Conservation (phyloP, 768 basidiomycete species). For the Thelephora ganbajun region DNA sequence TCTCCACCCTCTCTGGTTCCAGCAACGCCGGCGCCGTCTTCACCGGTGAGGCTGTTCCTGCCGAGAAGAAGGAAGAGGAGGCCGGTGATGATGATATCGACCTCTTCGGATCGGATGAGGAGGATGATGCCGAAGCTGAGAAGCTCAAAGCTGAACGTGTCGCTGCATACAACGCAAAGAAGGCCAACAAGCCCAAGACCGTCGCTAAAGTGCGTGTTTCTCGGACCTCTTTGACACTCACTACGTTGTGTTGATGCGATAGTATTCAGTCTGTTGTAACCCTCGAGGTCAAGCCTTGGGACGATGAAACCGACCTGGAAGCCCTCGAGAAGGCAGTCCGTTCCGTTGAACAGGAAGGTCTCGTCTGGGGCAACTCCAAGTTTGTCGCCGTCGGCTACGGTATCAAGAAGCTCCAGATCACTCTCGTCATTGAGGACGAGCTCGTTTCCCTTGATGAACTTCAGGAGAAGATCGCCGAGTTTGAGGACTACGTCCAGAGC, state of each 20-base stretch:
- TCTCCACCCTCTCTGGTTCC: slow-evolving; percentile 67
- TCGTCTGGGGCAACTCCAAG: slow-evolving; percentile 93
- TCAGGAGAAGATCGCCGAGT: slow-evolving; percentile 78
- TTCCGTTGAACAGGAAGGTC: slow-evolving; percentile 76
- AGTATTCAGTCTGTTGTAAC: slow-evolving; percentile 81
- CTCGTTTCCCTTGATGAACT: slow-evolving; percentile 86
- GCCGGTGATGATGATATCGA: slow-evolving; percentile 37
- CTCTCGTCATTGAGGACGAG: slow-evolving; percentile 74
- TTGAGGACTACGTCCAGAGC: slow-evolving; percentile 85
- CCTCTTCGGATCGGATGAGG: slow-evolving; percentile 64
- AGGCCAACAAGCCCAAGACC: slow-evolving; percentile 81
- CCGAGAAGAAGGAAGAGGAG: slow-evolving; percentile 16
- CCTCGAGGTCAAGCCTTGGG: slow-evolving; percentile 98
- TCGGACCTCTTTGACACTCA: background rate
- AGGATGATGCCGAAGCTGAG: slow-evolving; percentile 37
- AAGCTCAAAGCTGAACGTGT: slow-evolving; percentile 76
- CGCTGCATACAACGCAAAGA: slow-evolving; percentile 86
- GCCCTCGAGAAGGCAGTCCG: slow-evolving; percentile 75
- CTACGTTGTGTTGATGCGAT: slow-evolving; percentile 1
- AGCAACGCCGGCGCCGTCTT: slow-evolving; percentile 72
- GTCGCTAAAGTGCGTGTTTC: slow-evolving; percentile 58
- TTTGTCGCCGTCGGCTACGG: slow-evolving; percentile 87
- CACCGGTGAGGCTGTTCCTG: slow-evolving; percentile 30
- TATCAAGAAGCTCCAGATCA: slow-evolving; percentile 84
- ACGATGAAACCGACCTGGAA: slow-evolving; percentile 96